Percentiles rank a stretch among this genome's conserved stretches.
phyloP scores from a whole-genome alignment of 2,329 filamentous ascomycete species.

The Cladophialophora immunda region DNA sequence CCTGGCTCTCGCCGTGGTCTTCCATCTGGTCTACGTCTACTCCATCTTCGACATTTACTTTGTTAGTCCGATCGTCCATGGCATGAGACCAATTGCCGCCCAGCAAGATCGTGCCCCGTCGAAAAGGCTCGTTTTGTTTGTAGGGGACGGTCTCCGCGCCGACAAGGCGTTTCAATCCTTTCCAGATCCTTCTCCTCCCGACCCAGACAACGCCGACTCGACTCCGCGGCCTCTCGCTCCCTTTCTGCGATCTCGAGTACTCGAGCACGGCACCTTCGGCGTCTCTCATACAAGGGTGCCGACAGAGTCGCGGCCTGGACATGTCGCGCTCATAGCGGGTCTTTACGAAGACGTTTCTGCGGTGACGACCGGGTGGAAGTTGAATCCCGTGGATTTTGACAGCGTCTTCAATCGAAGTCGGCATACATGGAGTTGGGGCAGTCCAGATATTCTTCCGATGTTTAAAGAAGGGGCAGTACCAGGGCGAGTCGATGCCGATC shows the following conservation, averaged over 20 bases:
- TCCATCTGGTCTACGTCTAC: slow-evolving; percentile 91
- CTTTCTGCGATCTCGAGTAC: slow-evolving; percentile 86
- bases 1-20: slow-evolving; percentile 84
- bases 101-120: slow-evolving; percentile 75
- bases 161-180: slow-evolving; percentile 98
- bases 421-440: slow-evolving; percentile 99
- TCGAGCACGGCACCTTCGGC: slow-evolving; percentile 92
- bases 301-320: slow-evolving; percentile 93
- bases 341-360: slow-evolving; percentile 98
- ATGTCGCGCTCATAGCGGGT: slow-evolving; percentile 95
- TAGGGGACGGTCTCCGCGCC: slow-evolving; percentile 95
- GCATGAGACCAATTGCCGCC: slow-evolving; percentile 84
- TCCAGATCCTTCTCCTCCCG: slow-evolving; percentile 78
- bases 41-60: slow-evolving; percentile 99
- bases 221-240: slow-evolving; percentile 83
- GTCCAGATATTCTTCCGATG: slow-evolving; percentile 96
- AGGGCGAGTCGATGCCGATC: slow-evolving; percentile 85
- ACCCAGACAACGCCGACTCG: slow-evolving; percentile 65
- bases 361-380: slow-evolving; percentile 96
- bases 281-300: slow-evolving; percentile 97
- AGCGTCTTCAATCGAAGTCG: slow-evolving; percentile 96
- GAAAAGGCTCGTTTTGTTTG: slow-evolving; percentile 89
- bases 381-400: slow-evolving; percentile 98
- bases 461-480: slow-evolving; percentile 92
- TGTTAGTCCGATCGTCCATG: slow-evolving; percentile 94